phyloP scores from a whole-genome alignment of 768 basidiomycete genomes.

The Xerocomus brunneocitrinus region DNA sequence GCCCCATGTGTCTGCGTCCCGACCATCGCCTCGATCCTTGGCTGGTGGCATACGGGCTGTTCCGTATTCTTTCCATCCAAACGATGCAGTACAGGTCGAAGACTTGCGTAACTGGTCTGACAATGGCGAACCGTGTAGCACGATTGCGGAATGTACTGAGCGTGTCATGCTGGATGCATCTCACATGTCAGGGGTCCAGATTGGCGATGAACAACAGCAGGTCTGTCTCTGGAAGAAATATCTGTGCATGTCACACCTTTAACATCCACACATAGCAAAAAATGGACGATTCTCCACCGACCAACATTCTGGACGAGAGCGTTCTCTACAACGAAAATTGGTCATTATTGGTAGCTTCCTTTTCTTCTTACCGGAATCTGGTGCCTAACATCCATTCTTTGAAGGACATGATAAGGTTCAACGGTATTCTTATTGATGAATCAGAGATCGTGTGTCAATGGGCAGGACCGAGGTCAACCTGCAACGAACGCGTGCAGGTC shows the following conservation, averaged over 20 bases:
- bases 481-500: neutral
- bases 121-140: neutral
- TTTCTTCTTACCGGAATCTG: neutral
- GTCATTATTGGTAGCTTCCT: neutral
- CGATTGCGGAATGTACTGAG: neutral
- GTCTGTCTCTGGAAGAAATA: neutral
- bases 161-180: too few species aligned
- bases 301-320: neutral
- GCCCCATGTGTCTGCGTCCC: neutral
- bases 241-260: too few species aligned
- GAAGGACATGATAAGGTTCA: constrained; percentile 1
- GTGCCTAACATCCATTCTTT: neutral
- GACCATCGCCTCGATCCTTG: neutral
- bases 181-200: neutral
- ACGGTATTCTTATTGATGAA: neutral
- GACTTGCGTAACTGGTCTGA: neutral
- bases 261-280: too few species aligned
- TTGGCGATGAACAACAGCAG: neutral
- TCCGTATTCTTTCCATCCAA: neutral
- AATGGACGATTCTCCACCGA: too few species aligned
- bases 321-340: neutral
- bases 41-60: too few species aligned
- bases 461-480: neutral
- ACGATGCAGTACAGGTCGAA: too few species aligned
- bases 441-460: neutral